Conservation (phyloP, 306 rosid species). For the Morella rubra region DNA sequence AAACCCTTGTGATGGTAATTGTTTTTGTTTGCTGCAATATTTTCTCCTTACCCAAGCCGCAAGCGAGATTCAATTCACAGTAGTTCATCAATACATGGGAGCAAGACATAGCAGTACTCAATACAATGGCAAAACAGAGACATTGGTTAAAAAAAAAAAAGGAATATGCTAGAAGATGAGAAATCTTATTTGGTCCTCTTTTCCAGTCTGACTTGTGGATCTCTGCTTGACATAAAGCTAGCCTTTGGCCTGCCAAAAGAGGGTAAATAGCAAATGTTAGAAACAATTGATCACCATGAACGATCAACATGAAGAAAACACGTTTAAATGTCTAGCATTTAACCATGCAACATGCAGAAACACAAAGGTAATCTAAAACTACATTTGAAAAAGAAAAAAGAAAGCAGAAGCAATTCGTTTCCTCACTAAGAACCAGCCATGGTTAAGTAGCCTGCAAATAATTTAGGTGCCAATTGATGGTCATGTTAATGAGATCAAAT, state of each 20-base stretch:
- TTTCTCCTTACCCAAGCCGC: too few species aligned
- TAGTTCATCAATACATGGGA: too few species aligned
- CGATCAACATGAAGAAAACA: neutral
- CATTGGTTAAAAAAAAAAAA: neutral
- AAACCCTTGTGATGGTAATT: too few species aligned
- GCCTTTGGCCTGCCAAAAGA: slow-evolving; percentile 13
- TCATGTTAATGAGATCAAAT: neutral
- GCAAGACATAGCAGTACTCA: too few species aligned
- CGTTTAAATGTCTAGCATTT: too few species aligned
- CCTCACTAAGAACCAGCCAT: neutral
- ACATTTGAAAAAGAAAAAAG: neutral
- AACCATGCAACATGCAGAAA: too few species aligned
- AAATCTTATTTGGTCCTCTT: neutral
- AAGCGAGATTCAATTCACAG: too few species aligned
- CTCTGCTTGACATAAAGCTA: neutral
- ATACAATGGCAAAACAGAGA: neutral
- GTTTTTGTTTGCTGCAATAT: too few species aligned
- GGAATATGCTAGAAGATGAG: neutral
- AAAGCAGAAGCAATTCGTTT: neutral
- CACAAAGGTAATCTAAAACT: too few species aligned
- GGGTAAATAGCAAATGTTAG: neutral
- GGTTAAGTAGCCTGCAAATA: neutral
- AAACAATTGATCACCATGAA: neutral
- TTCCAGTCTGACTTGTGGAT: neutral
- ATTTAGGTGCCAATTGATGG: neutral